These are phyloP conservation scores for Pseudocercospora cruenta DNA, from an alignment of 2,329 filamentous ascomycete species.

Conservation along the genomic window DNA sequence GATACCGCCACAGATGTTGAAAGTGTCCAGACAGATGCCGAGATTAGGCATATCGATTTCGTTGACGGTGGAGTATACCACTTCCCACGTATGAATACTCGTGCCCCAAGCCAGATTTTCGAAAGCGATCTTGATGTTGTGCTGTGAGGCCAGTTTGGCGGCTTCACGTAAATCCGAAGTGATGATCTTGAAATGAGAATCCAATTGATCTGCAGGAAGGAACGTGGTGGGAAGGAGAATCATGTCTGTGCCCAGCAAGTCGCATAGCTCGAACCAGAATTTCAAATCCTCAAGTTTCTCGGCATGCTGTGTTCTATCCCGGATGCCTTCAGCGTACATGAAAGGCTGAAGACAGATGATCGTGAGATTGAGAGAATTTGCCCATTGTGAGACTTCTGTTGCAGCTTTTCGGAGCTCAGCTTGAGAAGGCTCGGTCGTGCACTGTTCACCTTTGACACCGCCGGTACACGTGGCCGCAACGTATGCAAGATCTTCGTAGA, in stretches of 20 bases:
- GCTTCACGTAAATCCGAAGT: slow-evolving; percentile 64
- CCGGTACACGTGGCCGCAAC: slow-evolving; percentile 48
- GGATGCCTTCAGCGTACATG: slow-evolving; percentile 72
- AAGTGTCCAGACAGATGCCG: slow-evolving; percentile 75
- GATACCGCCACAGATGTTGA: slow-evolving; percentile 72
- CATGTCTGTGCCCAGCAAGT: slow-evolving; percentile 67
- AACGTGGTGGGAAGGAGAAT: slow-evolving; percentile 76
- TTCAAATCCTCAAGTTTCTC: slow-evolving; percentile 64
- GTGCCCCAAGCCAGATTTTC: slow-evolving; percentile 75
- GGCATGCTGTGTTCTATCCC: slow-evolving; percentile 62
- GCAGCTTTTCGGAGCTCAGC: slow-evolving; percentile 58
- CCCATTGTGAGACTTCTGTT: slow-evolving; percentile 59
- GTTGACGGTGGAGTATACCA: slow-evolving; percentile 68
- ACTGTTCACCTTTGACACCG: slow-evolving; percentile 39
- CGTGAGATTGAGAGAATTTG: slow-evolving; percentile 56
- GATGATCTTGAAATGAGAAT: slow-evolving; percentile 54
- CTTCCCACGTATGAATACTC: slow-evolving; percentile 70
- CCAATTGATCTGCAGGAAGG: slow-evolving; percentile 56
- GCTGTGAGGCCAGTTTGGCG: slow-evolving; percentile 66
- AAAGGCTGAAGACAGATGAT: slow-evolving; percentile 76
- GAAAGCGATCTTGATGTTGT: slow-evolving; percentile 68
- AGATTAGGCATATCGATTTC: slow-evolving; percentile 70
- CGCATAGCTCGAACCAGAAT: slow-evolving; percentile 69
- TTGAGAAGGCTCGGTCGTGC: slow-evolving; percentile 40
- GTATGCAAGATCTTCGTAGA: slow-evolving; percentile 73